Percentiles rank a stretch among this genome's conserved stretches.
Conservation (phyloP, 805 yeast genomes). For the Ogataea paraovalis region DNA sequence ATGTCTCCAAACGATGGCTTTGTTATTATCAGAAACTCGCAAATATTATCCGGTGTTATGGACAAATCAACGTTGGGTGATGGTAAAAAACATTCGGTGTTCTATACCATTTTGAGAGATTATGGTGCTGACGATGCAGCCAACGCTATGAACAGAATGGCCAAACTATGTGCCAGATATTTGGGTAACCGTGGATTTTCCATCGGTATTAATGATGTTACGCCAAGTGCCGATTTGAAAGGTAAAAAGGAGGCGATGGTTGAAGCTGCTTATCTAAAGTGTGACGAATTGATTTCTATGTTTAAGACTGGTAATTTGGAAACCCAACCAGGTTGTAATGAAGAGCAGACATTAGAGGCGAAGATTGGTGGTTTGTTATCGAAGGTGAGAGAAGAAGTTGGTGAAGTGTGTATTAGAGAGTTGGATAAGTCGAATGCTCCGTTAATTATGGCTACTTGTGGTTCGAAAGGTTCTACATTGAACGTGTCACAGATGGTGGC, state of each 20-base stretch:
- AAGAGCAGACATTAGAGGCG: slow-evolving; percentile 96
- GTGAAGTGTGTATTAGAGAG: slow-evolving; percentile 94
- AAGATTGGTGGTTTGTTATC: slow-evolving; percentile 94
- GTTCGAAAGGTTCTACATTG: slow-evolving; percentile 96
- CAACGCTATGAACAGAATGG: slow-evolving; percentile 96
- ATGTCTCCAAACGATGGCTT: slow-evolving; percentile 98
- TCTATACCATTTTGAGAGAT: slow-evolving; percentile 91
- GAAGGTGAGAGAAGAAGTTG: slow-evolving; percentile 97
- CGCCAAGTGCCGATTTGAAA: slow-evolving; percentile 80
- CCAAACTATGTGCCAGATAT: slow-evolving; percentile 94
- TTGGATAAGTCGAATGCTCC: slow-evolving; percentile 91
- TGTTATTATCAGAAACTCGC: slow-evolving; percentile 84
- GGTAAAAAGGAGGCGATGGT: slow-evolving; percentile 82
- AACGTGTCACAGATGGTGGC: slow-evolving; percentile 99
- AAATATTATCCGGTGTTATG: slow-evolving; percentile 90
- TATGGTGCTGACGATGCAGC: slow-evolving; percentile 98
- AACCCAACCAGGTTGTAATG: slow-evolving; percentile 98
- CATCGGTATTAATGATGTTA: slow-evolving; percentile 95
- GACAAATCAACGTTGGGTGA: slow-evolving; percentile 95
- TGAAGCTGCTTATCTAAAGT: slow-evolving; percentile 81
- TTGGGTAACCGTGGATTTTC: slow-evolving; percentile 95
- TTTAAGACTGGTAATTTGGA: slow-evolving; percentile 85
- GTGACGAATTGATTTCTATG: slow-evolving; percentile 82
- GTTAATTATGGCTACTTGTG: slow-evolving; percentile 98
- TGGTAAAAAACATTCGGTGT: slow-evolving; percentile 96